phyloP scores from a whole-genome alignment of 2,329 filamentous ascomycete species.

The Cladosporium sp. region DNA sequence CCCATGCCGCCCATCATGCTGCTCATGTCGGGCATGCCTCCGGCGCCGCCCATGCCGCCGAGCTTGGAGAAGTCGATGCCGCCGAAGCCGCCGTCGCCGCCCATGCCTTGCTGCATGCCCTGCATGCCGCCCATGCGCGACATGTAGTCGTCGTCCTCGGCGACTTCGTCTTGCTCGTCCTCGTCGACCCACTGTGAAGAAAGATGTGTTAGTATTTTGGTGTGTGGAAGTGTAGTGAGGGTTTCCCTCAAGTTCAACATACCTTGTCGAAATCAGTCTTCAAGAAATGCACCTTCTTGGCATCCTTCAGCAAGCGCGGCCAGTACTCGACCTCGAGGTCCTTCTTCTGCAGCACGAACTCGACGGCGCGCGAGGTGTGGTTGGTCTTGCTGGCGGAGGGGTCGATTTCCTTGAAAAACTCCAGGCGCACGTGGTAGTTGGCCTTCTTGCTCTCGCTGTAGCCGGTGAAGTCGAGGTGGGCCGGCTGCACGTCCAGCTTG shows the following conservation, averaged over 20 bases:
- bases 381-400: constrained; percentile 74
- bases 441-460: constrained; percentile 78
- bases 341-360: constrained; percentile 95
- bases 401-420: constrained; percentile 90
- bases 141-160: constrained; percentile 68
- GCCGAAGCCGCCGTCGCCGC: constrained; percentile 42
- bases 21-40: constrained; percentile 39
- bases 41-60: constrained; percentile 55
- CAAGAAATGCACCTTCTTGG: constrained; percentile 86
- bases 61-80: constrained; percentile 38
- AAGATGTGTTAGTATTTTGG: constrained; percentile 17
- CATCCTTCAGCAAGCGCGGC: constrained; percentile 88
- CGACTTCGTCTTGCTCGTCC: constrained; percentile 91
- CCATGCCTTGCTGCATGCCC: constrained; percentile 38
- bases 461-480: constrained; percentile 73
- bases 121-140: constrained; percentile 45
- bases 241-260: constrained; percentile 32
- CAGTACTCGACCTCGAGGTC: constrained; percentile 91
- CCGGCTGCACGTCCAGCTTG: constrained; percentile 78
- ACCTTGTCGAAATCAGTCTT: constrained; percentile 99
- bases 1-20: constrained; percentile 28
- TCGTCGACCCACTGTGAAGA: constrained; percentile 76
- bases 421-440: constrained; percentile 78
- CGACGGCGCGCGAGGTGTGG: constrained; percentile 82
- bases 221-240: not conserved